Percentiles rank a stretch among this genome's conserved stretches.
Conservation (phyloP, 352 stramenopile species). For the Pythium phragmiticola region DNA sequence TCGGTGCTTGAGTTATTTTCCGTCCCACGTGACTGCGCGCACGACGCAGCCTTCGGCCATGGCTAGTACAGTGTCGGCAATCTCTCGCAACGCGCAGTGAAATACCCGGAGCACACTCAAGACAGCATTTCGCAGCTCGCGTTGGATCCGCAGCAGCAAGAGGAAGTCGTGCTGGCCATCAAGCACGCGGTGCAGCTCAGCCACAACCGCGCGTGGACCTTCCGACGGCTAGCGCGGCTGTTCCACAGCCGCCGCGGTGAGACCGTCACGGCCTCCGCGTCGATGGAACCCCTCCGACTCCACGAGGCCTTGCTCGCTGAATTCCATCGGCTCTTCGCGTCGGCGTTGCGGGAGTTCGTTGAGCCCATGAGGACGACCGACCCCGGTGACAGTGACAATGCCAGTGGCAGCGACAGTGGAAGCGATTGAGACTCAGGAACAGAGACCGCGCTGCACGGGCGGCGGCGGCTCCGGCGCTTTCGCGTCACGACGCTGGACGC, state of each 20-base stretch:
- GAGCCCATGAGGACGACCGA: not conserved
- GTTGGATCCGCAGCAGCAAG: slow-evolving; percentile 66
- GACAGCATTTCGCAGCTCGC: slow-evolving; percentile 10
- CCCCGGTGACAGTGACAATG: not conserved
- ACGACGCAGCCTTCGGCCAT: not conserved
- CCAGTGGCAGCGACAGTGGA: not conserved
- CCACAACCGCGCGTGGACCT: slow-evolving; percentile 5
- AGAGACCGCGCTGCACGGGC: too few relatives aligned
- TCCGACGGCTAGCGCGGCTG: slow-evolving; percentile 8
- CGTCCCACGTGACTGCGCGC: not conserved
- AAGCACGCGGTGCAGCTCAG: slow-evolving; percentile 19
- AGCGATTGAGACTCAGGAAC: not conserved
- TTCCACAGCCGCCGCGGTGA: not conserved
- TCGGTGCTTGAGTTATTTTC: too few relatives aligned
- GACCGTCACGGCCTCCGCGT: not conserved
- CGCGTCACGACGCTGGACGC: slow-evolving; percentile 9
- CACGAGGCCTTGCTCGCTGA: slow-evolving; percentile 6
- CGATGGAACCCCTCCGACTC: not conserved
- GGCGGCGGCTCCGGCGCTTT: slow-evolving; percentile 4
- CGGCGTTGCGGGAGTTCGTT: slow-evolving; percentile 12
- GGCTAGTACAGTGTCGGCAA: not conserved
- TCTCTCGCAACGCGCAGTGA: not conserved
- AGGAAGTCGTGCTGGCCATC: slow-evolving; percentile 31
- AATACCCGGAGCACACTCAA: not conserved
- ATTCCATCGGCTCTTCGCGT: slow-evolving; percentile 12